Evolutionary conservation across 352 stramenopile species (phyloP), one percentile per base, ranked within the genome.

Genomic region (Globisporangium perplexum): DNA sequence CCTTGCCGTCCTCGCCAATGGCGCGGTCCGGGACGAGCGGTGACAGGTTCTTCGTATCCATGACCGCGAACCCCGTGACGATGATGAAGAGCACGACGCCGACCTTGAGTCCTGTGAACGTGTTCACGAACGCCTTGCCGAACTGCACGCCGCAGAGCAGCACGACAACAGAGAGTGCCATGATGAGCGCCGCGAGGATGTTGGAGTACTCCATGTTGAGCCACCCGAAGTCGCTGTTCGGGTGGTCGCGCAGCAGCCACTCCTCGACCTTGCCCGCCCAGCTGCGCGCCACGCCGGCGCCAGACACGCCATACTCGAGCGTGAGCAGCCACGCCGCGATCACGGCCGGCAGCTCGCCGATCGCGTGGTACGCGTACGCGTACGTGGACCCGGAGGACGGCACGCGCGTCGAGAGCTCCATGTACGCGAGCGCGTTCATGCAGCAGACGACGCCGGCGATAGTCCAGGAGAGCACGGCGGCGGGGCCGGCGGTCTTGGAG

Each of bases 291-390:
- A 98, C 87, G 30, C 93, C 95, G 2, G 89, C 77, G 17, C 83
- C 90, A 0, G 85, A 93, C 10, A 97, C 57, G 36, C 88, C 77
- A 72, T 98, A 98, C 73, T 98, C 93, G 14, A 98, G 71, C n/a
- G 88, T 96, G 31, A 98, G 43, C 24, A 92, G 63, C 60, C 81
- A 92, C 18, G 78, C 90, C 1, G 85, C 87, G 24, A 98, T 66
- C 28, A 97, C 89, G 11, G 94, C 94, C 0, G 89, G 85, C 3
- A 98, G 70, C 60, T 98, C 94, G 33, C 93, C 93, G n/a, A 98
- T 72, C 4, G 86, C 74, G 53, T 97, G 78, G 71, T 96, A 98
- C 26, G 87, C 67, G 71, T 97, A 98, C 11, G 88, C 82, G 72
- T 98, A 98, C 5, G 86, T 96, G 43, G 65, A 86, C 8, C 93